These are phyloP conservation scores for Stachybotrys chlorohalonatus DNA, from an alignment of 2,329 filamentous ascomycete genomes.

Conservation along the genomic window DNA sequence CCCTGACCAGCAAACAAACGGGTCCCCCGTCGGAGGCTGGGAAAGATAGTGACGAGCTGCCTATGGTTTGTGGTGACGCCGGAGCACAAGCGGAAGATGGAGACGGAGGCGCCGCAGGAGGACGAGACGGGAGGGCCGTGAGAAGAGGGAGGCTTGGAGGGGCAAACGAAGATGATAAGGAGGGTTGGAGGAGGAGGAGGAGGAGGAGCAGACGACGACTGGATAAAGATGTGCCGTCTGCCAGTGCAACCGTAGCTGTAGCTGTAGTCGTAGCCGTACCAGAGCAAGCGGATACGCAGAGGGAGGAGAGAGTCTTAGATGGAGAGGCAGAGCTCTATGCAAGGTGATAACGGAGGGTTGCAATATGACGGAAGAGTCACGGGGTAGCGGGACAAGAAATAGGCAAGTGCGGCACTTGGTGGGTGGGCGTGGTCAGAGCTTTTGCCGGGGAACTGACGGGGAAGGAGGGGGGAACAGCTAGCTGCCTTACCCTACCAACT, in stretches of 20 bases:
- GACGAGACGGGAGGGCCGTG: background rate
- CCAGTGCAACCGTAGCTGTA: background rate
- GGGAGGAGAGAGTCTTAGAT: too few relatives aligned
- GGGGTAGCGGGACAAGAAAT: background rate
- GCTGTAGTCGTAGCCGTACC: too few relatives aligned
- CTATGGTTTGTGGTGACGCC: background rate
- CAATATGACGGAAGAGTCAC: background rate
- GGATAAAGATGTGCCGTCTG: background rate
- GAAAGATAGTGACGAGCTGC: too few relatives aligned
- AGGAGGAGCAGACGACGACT: background rate
- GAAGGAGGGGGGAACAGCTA: too few relatives aligned
- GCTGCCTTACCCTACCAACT: too few relatives aligned
- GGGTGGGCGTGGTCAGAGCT: background rate
- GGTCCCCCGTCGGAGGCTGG: too few relatives aligned
- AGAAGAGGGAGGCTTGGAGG: background rate
- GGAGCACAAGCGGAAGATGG: background rate
- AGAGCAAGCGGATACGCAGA: too few relatives aligned
- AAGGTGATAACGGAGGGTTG: background rate
- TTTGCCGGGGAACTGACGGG: background rate
- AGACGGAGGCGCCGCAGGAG: background rate
- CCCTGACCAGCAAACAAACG: slow-evolving; percentile 1
- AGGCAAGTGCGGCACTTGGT: background rate
- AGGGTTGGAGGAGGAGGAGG: background rate
- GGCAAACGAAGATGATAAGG: background rate
- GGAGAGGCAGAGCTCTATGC: background rate